Base-by-base conservation (phyloP, 768 basidiomycete genomes). In the Cystofilobasidium macerans region DNA sequence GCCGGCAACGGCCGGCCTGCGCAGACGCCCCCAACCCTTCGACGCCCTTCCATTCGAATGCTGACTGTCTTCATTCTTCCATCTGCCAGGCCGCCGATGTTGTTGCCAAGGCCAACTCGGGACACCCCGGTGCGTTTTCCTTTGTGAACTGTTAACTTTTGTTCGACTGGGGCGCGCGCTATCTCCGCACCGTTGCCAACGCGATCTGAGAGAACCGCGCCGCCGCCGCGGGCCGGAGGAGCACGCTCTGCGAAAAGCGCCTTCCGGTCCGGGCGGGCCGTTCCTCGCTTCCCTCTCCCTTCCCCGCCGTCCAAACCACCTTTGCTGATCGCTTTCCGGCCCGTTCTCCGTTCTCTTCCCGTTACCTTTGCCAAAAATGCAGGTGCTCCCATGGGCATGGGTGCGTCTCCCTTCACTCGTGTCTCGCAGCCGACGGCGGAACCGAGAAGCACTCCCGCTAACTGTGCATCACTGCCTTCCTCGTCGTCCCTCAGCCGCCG, bases 301-400 rank as follows among this genome's bases (percentile, higher is more conserved):
- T 38, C 8, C 36, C 36, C 36, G 8, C 8, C 36, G 14, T 8
- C 8, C 36, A 38, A 14, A 38, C 7, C 36, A 7, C 8, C 36
- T 13, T 14, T 3, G 13, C 7, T 7, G 42, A 42, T 20, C 13
- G 9, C 11, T 20, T 43, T 28, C 14, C 47, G 53, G 30, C 58
- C 16, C 54, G 28, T 9, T 33, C 8, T 18, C 38, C 66, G 51
- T 3, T 38, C 18, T 60, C 1, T 36, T n/a, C 58, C 18, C 58
- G 24, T 36, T 26, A 7, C 35, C 9, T 18, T 28, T 35, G 3
- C n/a, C n/a, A n/a, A n/a, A n/a, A n/a, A n/a, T 62, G 13, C 71
- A 87, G 89, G 89, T 77, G 92, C 92, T 47, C 91, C 91, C 32
- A 86, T 94, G 89, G 91, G 89, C 71, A 83, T 92, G 87, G 89